These are phyloP conservation scores for Leccinellum luteum DNA, from an alignment of 768 basidiomycete species.

Conservation along the genomic window DNA sequence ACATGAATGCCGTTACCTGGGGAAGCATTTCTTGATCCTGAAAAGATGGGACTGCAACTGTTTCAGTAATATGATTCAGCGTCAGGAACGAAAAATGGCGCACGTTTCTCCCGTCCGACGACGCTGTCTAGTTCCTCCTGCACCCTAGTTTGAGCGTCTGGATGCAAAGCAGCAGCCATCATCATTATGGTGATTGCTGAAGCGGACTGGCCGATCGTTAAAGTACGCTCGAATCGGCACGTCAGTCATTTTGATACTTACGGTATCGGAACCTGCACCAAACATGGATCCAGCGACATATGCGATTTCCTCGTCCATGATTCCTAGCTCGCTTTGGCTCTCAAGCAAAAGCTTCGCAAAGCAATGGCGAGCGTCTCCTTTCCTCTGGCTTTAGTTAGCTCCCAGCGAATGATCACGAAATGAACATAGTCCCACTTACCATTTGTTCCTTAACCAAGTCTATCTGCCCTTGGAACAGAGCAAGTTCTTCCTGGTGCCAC, in stretches of 20 bases:
- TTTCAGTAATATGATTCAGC: not conserved
- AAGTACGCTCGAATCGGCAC: not conserved
- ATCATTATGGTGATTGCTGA: slow-evolving; percentile 53
- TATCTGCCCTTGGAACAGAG: slow-evolving; percentile 32
- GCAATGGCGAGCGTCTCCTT: slow-evolving; percentile 26
- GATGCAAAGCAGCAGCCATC: slow-evolving; percentile 53
- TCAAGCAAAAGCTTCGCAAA: slow-evolving; percentile 40
- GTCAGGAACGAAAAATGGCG: not conserved
- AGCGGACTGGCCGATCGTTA: slow-evolving; percentile 25
- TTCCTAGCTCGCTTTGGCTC: slow-evolving; percentile 29
- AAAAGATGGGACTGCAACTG: slow-evolving; percentile 35
- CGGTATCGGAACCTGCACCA: slow-evolving; percentile 42
- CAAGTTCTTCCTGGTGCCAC: slow-evolving; percentile 47
- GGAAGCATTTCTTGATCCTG: slow-evolving; percentile 33
- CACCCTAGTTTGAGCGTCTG: slow-evolving; percentile 46
- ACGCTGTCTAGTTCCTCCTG: slow-evolving; percentile 54
- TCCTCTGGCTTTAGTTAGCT: slow-evolving; percentile 15
- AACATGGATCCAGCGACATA: slow-evolving; percentile 44
- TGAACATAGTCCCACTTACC: slow-evolving; percentile 14
- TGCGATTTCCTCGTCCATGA: slow-evolving; percentile 35
- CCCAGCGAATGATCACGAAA: not conserved
- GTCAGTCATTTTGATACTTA: slow-evolving; percentile 14
- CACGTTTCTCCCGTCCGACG: slow-evolving; percentile 39
- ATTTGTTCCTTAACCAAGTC: slow-evolving; percentile 28
- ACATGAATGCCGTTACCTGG: slow-evolving; percentile 35